phyloP scores from a whole-genome alignment of 1,284 basidiomycete species.

The Hypsizygus ulmarius region DNA sequence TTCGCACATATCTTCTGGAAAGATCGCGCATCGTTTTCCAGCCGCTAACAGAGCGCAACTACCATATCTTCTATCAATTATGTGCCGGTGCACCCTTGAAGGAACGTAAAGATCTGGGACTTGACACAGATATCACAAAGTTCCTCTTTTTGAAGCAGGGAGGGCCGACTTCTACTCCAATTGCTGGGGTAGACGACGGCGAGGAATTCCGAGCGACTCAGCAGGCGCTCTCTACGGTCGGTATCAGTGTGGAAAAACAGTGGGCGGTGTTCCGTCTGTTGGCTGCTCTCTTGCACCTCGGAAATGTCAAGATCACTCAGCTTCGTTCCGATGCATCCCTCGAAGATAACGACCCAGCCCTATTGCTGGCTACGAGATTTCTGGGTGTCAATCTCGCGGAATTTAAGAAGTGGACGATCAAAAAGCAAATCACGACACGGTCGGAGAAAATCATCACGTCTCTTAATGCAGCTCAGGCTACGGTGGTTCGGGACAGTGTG shows the following conservation, averaged over 20 bases:
- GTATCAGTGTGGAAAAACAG: constrained; percentile 95
- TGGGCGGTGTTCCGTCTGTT: constrained; percentile 97
- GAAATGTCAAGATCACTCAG: constrained; percentile 90
- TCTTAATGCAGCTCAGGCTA: constrained; percentile 86
- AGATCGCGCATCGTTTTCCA: constrained; percentile 98
- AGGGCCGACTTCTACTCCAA: constrained; percentile 81
- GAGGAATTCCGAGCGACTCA: constrained; percentile 95
- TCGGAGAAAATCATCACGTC: constrained; percentile 94
- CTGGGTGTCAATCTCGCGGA: constrained; percentile 90
- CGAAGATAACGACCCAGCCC: constrained; percentile 81
- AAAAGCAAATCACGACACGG: constrained; percentile 94
- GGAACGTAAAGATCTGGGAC: constrained; percentile 91
- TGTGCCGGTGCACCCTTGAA: constrained; percentile 94
- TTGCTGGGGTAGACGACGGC: constrained; percentile 90
- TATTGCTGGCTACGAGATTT: constrained; percentile 83
- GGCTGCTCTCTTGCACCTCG: constrained; percentile 92
- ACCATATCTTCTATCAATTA: constrained; percentile 99
- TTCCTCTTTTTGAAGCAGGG: constrained; percentile 96
- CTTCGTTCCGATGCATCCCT: constrained; percentile 82
- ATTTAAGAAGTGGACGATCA: constrained; percentile 98
- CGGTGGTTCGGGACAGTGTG: constrained; percentile 95
- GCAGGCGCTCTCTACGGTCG: constrained; percentile 93
- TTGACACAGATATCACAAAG: constrained; percentile 83
- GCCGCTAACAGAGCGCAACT: constrained; percentile 95
- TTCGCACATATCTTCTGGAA: constrained; percentile 96